Conservation (phyloP, 805 yeast species). For the Saccharomyces mikatae region DNA sequence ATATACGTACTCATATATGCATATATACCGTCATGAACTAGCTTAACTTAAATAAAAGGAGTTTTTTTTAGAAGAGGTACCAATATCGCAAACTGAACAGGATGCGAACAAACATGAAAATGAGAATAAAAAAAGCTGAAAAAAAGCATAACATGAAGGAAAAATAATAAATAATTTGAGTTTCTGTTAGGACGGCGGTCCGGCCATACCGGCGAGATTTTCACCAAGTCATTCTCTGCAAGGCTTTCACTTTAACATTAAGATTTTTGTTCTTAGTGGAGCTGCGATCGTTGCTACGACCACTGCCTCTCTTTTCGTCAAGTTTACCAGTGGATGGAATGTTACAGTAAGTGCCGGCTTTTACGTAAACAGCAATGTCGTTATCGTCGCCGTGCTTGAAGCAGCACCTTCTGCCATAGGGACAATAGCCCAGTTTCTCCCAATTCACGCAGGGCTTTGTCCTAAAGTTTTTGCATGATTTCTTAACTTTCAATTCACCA, state of each 20-base stretch:
- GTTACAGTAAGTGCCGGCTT: constrained; percentile 8
- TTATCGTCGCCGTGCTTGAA: constrained; percentile 59
- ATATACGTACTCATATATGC: background rate
- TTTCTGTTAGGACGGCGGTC: background rate
- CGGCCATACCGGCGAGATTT: background rate
- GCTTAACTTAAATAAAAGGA: background rate
- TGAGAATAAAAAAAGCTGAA: background rate
- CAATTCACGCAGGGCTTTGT: constrained; percentile 85
- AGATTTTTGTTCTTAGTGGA: constrained; percentile 13
- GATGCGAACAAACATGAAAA: background rate
- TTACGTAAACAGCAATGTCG: constrained; percentile 17
- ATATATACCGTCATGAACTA: background rate
- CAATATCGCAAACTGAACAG: background rate
- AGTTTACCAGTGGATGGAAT: background rate
- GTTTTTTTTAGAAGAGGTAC: background rate
- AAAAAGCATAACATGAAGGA: background rate
- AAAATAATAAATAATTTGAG: background rate
- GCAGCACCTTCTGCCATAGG: constrained; percentile 84
- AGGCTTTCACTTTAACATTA: constrained; percentile 20
- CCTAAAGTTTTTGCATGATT: constrained; percentile 67
- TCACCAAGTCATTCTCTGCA: constrained; percentile 21
- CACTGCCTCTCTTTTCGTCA: background rate
- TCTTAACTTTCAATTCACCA: constrained; percentile 59
- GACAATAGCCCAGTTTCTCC: constrained; percentile 68
- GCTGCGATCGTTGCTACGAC: background rate